Conservation (phyloP, 208 protist species). For the Crithidia bombi region DNA sequence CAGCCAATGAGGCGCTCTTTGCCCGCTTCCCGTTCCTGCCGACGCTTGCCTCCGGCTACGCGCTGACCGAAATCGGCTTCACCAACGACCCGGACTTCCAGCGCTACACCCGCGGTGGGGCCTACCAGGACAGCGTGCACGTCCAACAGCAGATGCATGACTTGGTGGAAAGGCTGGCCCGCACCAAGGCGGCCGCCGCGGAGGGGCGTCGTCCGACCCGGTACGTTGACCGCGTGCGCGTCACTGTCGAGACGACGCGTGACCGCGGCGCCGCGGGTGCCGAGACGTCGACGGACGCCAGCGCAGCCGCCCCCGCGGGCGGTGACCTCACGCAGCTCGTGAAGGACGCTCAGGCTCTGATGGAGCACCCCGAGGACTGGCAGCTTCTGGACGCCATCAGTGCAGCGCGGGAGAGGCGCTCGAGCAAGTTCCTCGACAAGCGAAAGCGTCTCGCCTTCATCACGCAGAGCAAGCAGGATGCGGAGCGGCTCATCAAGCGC, state of each 20-base stretch:
- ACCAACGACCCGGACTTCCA: conserved; percentile 45
- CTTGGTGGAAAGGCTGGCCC: conserved; percentile 51
- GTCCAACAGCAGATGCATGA: conserved; percentile 46
- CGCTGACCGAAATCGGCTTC: conserved; percentile 65
- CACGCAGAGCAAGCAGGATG: conserved; percentile 51
- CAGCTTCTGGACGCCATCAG: conserved; percentile 42
- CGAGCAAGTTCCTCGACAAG: conserved; percentile 47
- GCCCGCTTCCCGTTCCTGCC: conserved; percentile 60
- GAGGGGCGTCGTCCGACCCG: conserved; percentile 16
- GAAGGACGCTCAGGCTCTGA: conserved; percentile 13
- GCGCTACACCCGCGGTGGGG: conserved; percentile 28
- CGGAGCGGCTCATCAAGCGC: conserved; percentile 49
- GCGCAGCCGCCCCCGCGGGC: conserved; percentile 2
- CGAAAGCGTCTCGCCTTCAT: conserved; percentile 50
- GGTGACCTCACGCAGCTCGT: conserved; percentile 22
- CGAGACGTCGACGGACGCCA: neutral
- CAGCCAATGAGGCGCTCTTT: conserved; percentile 70
- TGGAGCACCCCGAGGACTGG: conserved; percentile 29
- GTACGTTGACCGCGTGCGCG: conserved; percentile 47
- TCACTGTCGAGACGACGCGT: conserved; percentile 32
- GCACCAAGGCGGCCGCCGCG: conserved; percentile 33
- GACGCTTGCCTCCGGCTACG: conserved; percentile 52
- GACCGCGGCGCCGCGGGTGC: neutral
- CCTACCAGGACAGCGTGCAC: conserved; percentile 31
- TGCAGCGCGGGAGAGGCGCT: conserved; percentile 23